Conservation (phyloP, 2,329 filamentous ascomycete species). For the Pestalotiopsis sp. region DNA sequence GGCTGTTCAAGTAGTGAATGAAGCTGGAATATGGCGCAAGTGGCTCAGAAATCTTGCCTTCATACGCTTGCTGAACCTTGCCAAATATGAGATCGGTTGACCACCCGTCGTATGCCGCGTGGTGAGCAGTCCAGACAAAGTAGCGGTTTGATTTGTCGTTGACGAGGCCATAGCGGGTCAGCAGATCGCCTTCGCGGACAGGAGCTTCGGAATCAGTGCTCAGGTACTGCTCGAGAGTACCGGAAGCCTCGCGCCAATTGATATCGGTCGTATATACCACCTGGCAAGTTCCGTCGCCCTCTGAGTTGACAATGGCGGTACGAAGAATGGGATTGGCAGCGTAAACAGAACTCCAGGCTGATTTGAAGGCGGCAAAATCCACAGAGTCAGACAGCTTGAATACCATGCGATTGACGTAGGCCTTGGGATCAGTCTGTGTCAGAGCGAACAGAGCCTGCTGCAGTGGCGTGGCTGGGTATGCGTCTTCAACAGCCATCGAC, state of each 20-base stretch:
- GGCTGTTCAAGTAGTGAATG: neutral
- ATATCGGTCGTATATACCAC: slow-evolving; percentile 3
- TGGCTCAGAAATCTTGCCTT: neutral
- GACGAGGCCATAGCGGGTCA: slow-evolving; percentile 12
- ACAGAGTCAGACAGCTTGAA: slow-evolving; percentile 9
- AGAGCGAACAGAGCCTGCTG: slow-evolving; percentile 33
- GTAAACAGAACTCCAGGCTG: slow-evolving; percentile 17
- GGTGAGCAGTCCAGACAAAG: slow-evolving; percentile 16
- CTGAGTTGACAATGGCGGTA: slow-evolving; percentile 21
- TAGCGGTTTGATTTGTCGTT: neutral
- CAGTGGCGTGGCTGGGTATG: slow-evolving; percentile 20
- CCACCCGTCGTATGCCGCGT: slow-evolving; percentile 16
- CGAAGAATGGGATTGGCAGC: slow-evolving; percentile 20
- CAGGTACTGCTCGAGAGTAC: slow-evolving; percentile 1
- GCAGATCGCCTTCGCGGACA: slow-evolving; percentile 6
- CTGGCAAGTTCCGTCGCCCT: slow-evolving; percentile 7
- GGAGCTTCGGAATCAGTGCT: neutral
- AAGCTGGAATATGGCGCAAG: neutral
- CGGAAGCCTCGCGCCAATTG: neutral
- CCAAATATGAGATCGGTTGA: slow-evolving; percentile 5
- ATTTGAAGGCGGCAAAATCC: slow-evolving; percentile 11
- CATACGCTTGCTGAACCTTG: slow-evolving; percentile 5
- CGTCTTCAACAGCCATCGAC: neutral
- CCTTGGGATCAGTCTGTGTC: slow-evolving; percentile 23
- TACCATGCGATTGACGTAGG: slow-evolving; percentile 28